Evolutionary conservation across 2,329 filamentous ascomycete genomes (phyloP), one percentile per base, ranked within the genome.

Genomic region (Epichloe gansuensis): DNA sequence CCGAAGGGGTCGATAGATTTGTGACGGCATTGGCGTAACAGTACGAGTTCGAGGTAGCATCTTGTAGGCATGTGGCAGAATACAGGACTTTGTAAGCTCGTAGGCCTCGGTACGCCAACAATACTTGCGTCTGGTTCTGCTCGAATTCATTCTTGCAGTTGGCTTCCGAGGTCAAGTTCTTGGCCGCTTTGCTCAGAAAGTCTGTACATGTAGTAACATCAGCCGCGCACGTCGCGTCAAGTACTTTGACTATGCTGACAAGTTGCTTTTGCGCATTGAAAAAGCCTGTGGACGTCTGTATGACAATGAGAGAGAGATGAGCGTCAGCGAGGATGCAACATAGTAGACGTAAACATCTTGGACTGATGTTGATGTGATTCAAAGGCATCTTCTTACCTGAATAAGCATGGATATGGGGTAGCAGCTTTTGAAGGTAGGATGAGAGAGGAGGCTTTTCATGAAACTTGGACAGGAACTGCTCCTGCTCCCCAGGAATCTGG

Each of bases 351-450:
- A 13, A 13, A 2, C 13, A 13, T 39, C 37, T 39, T n/a, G 15
- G 13, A n/a, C 37, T n/a, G 37, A 13, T n/a, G 13, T 8, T n/a
- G 5, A n/a, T 39, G 37, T n/a, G 37, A 39, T 39, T 39, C 28
- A 46, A 35, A 17, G 11, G 2, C 5, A 28, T 8, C 37, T 39
- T n/a, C 37, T 48, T 71, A 88, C 86, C 73, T 87, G 81, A 9
- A 97, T 74, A 58, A 97, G 78, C 61, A 95, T 75, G 1, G 91
- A 95, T 53, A 96, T 75, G 0, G 91, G 88, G 59, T 91, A 81
- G 70, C 91, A 97, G 50, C 76, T 67, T 59, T 80, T 77, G 60
- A 93, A 89, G 3, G 79, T 82, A 5, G 75, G 64, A 63, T 88
- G 79, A 46, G 69, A 70, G 49, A 93, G 75, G 60, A 95, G 81